These are phyloP conservation scores for Murraya paniculata DNA, from an alignment of 345 rosid species.

Conservation along the genomic window DNA sequence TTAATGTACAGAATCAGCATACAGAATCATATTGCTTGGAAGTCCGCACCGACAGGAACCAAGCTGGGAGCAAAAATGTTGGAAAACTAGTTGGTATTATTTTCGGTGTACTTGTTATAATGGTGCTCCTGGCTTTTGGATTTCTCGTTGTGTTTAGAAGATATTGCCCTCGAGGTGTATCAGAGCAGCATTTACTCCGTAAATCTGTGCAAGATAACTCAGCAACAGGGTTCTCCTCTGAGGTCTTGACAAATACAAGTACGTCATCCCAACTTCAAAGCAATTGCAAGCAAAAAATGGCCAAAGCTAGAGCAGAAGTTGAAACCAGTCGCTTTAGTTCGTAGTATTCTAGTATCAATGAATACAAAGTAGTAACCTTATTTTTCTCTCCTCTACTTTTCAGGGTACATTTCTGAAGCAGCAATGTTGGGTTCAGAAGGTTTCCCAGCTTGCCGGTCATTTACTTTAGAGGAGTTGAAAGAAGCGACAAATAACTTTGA, in stretches of 20 bases:
- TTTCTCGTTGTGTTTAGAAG: slow-evolving; percentile 36
- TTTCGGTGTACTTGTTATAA: slow-evolving; percentile 30
- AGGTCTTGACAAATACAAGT: slow-evolving; percentile 57
- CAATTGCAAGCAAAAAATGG: not conserved
- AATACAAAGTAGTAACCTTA: not conserved
- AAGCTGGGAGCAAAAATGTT: slow-evolving; percentile 29
- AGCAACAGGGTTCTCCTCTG: slow-evolving; percentile 48
- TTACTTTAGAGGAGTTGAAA: slow-evolving; percentile 42
- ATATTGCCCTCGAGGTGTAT: slow-evolving; percentile 32
- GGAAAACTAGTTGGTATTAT: slow-evolving; percentile 42
- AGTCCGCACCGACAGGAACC: slow-evolving; percentile 28
- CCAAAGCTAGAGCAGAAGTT: not conserved
- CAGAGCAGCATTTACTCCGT: slow-evolving; percentile 52
- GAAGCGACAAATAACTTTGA: slow-evolving; percentile 45
- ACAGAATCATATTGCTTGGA: slow-evolving; percentile 48
- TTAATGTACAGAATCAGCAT: slow-evolving; percentile 40
- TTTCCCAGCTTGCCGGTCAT: slow-evolving; percentile 36
- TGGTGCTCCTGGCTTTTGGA: slow-evolving; percentile 36
- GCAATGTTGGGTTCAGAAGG: slow-evolving; percentile 28
- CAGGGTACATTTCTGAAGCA: slow-evolving; percentile 38
- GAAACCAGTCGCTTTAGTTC: not conserved
- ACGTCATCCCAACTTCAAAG: slow-evolving; percentile 17
- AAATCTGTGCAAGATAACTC: slow-evolving; percentile 46
- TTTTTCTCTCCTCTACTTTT: not conserved
- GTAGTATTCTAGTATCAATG: not conserved